Evolutionary conservation across 1,284 basidiomycete species (phyloP), one percentile per base, ranked within the genome.

Genomic region (Ustilago trichophora): DNA sequence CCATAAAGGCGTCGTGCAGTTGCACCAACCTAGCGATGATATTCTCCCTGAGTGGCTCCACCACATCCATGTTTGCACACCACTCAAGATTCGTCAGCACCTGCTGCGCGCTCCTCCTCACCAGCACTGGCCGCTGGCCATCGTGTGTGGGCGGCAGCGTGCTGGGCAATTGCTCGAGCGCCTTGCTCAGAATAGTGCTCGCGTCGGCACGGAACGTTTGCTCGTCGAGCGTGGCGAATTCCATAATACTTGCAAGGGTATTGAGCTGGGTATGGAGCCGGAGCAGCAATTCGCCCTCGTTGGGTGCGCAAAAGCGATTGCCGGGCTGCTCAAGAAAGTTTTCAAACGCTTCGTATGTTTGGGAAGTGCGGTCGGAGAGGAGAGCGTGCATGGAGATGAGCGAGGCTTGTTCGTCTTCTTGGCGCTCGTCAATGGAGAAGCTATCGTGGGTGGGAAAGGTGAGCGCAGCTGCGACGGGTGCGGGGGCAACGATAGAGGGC

Each of bases 201-300:
- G 73, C 73, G 18, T 76, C 73, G 5, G 69, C 66, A 4, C 68
- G 56, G 56, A 73, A 73, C 16, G 70, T 64, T 42, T 71, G 60
- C 19, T 56, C 67, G 44, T 76, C 70, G 38, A 73, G 60, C 10
- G 52, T 54, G 4, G 56, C 55, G 15, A 69, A 63, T 26, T 69
- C 66, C 48, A 57, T 62, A 35, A 76, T 64, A 29, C 63, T 69
- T 9, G 63, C 59, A 1, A 77, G 52, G 10, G 76, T 76, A 26
- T 64, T 51, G 42, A 77, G 69, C 38, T 76, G 75, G 3, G 76
- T 76, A 36, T 76, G 70, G 8, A 77, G 66, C 10, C 74, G 65
- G 12, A 77, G 72, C 10, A 77, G 52, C 18, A 66, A 55, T 40
- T 77, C 73, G 19, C 73, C 76, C 47, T 77, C 73, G 32, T 70